A percentile compares a stretch with the other conserved stretches of the same genome.
These are phyloP conservation scores for Huntiella omanensis DNA, from an alignment of 2,329 filamentous ascomycete species.

Conservation along the genomic window DNA sequence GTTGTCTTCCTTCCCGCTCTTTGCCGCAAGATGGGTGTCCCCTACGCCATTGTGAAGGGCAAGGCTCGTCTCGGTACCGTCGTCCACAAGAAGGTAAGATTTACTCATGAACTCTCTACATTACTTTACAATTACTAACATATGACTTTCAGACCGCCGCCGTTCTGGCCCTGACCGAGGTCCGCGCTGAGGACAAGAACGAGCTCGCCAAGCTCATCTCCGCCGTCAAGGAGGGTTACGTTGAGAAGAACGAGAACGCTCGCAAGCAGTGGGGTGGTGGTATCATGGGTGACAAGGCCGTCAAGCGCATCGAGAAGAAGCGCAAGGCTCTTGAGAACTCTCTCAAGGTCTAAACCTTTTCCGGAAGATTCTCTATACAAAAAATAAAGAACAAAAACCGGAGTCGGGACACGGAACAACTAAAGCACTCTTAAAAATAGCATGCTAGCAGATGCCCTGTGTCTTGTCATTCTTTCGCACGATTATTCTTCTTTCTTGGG, in stretches of 20 bases:
- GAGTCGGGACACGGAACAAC: slow-evolving; percentile 8
- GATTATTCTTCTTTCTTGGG: slow-evolving; percentile 5
- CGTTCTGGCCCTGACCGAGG: slow-evolving; percentile 87
- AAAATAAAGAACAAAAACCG: slow-evolving; percentile 10
- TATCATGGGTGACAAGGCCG: slow-evolving; percentile 96
- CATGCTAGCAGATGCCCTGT: slow-evolving; percentile 4
- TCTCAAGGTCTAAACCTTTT: slow-evolving; percentile 73
- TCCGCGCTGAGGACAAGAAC: slow-evolving; percentile 93
- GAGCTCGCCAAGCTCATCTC: slow-evolving; percentile 95
- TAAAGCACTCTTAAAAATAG: slow-evolving; percentile 9
- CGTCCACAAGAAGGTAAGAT: slow-evolving; percentile 89
- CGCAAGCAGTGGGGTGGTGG: slow-evolving; percentile 97
- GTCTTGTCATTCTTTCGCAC: slow-evolving; percentile 9
- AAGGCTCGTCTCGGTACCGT: slow-evolving; percentile 98
- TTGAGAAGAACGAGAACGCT: slow-evolving; percentile 82
- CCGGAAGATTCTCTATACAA: slow-evolving; percentile 11
- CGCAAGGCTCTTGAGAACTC: slow-evolving; percentile 83
- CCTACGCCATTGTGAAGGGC: slow-evolving; percentile 98
- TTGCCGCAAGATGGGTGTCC: slow-evolving; percentile 99
- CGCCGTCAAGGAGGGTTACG: slow-evolving; percentile 94
- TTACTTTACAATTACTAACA: slow-evolving; percentile 16
- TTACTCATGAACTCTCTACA: background rate
- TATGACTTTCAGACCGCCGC: slow-evolving; percentile 56
- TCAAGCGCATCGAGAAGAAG: slow-evolving; percentile 61
- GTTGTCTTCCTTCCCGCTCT: slow-evolving; percentile 98